Base-by-base conservation (phyloP, 2,329 filamentous ascomycete genomes). In the Didymellaceae sp. region DNA sequence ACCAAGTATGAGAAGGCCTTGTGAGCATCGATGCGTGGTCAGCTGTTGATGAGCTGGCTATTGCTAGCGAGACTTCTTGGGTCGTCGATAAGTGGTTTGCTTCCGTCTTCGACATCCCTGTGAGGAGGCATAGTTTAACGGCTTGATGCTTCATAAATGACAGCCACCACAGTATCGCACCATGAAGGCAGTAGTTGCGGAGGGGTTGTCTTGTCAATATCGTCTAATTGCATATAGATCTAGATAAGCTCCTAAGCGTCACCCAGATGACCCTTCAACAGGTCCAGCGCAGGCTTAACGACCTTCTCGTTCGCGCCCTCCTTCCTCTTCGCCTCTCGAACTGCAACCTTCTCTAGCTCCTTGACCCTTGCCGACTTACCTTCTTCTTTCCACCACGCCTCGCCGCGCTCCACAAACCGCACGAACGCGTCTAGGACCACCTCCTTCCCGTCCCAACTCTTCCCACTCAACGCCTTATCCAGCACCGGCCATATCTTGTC, bases 391-490 rank as follows among this genome's bases (percentile, higher is more conserved):
- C 82, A 85, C 22, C 90, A 76, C 6, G 72, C 72, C 57, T 80
- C 81, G 0, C 83, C 83, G 55, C 86, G 84, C 63, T 84, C 81
- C 0, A 89, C 85, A 62, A 97, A 94, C 50, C 85, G 82, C 4
- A 91, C 87, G 71, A 94, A 91, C 5, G 89, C 87, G 33, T 86
- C 81, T 2, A 97, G 79, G 24, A 99, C 83, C 59, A 85, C 86
- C 74, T 97, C 91, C 70, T 99, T 99, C 17, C 91, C 91, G 0
- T 88, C 82, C 80, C 96, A 99, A 0, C 92, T 96, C 79, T 97
- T 97, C 10, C 96, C 85, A 2, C 85, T 83, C 31, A 97, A 75
- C 1, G 90, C 86, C 65, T 88, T 90, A 57, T 97, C 90, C 38
- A 96, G 80, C 1, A 87, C 83, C 0, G 90, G 90, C 93, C 93